Conservation (phyloP, 768 basidiomycete genomes). For the Auriscalpium orientale region DNA sequence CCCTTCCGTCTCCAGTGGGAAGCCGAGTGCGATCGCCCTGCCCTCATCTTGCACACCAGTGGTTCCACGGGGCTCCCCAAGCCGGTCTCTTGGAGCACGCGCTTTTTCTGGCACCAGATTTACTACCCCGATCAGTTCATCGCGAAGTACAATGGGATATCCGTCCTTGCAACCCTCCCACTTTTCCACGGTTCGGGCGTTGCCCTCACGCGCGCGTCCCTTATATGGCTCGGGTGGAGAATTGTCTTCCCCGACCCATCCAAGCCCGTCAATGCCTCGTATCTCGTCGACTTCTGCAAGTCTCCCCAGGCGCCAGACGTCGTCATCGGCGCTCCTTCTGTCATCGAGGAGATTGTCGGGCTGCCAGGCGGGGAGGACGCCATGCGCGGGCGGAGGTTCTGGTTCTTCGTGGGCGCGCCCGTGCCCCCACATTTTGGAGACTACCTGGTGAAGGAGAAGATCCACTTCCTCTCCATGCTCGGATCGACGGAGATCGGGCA, state of each 20-base stretch:
- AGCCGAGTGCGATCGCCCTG: not conserved
- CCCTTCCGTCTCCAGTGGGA: not conserved
- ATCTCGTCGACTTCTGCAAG: not conserved
- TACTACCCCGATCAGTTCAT: constrained; percentile 3
- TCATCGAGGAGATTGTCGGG: constrained; percentile 2
- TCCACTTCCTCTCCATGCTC: constrained; percentile 6
- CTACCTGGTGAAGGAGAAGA: constrained; percentile 4
- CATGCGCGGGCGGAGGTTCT: not conserved
- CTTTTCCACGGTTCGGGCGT: constrained; percentile 3
- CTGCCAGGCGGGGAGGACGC: constrained; percentile 2
- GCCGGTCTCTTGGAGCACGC: not conserved
- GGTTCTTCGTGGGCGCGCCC: constrained; percentile 7
- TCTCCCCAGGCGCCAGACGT: not conserved
- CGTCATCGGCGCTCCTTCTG: constrained; percentile 4
- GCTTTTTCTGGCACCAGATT: constrained; percentile 1
- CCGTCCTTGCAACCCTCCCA: constrained; percentile 4
- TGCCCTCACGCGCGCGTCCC: not conserved
- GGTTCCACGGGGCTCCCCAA: constrained; percentile 2
- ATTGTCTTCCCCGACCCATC: not conserved
- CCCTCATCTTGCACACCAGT: not conserved
- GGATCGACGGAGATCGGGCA: constrained; percentile 4
- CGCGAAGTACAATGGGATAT: constrained; percentile 1
- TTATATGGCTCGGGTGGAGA: not conserved
- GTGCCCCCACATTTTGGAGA: constrained; percentile 5
- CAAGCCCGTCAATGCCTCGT: constrained; percentile 2